Percentiles rank a stretch among this genome's conserved stretches.
These are phyloP conservation scores for Podospora tetraspora DNA, from an alignment of 495 filamentous ascomycete species.

Conservation along the genomic window DNA sequence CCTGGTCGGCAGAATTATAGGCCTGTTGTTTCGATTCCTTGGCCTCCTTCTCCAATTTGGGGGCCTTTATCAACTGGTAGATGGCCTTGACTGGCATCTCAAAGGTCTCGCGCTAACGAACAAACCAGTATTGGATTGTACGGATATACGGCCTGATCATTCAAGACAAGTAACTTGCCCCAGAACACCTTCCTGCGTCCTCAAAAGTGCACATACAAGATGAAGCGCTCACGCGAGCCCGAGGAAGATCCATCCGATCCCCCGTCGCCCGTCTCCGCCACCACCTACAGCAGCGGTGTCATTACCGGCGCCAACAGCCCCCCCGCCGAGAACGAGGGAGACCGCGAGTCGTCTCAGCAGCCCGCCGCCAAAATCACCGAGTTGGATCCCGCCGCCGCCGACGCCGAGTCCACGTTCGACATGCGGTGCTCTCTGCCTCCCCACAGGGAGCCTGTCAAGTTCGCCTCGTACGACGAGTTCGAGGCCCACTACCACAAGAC, in stretches of 20 bases:
- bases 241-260: constrained; percentile 35
- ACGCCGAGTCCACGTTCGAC: constrained; percentile 26
- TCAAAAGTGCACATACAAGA: constrained; percentile 19
- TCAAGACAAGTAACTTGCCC: constrained; percentile 12
- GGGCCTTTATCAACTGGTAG: no score
- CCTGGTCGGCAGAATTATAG: no score
- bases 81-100: no score
- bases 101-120: no score
- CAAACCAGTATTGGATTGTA: no score
- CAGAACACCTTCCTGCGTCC: constrained; percentile 4
- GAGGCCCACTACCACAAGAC: constrained; percentile 77
- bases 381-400: constrained; percentile 31
- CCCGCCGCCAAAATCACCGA: constrained; percentile 41
- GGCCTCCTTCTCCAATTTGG: no score
- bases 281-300: constrained; percentile 3
- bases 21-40: no score
- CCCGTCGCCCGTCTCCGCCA: constrained; percentile 6
- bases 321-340: constrained; percentile 5
- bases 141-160: not conserved
- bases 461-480: constrained; percentile 73
- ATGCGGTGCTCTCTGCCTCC: constrained; percentile 80
- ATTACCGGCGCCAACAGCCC: not conserved
- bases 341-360: constrained; percentile 6
- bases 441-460: constrained; percentile 62
- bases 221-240: constrained; percentile 52